Percentiles rank a stretch among this genome's conserved stretches.
phyloP scores from a whole-genome alignment of 2,329 filamentous ascomycete species.

The Endoconidiophora laricicola region DNA sequence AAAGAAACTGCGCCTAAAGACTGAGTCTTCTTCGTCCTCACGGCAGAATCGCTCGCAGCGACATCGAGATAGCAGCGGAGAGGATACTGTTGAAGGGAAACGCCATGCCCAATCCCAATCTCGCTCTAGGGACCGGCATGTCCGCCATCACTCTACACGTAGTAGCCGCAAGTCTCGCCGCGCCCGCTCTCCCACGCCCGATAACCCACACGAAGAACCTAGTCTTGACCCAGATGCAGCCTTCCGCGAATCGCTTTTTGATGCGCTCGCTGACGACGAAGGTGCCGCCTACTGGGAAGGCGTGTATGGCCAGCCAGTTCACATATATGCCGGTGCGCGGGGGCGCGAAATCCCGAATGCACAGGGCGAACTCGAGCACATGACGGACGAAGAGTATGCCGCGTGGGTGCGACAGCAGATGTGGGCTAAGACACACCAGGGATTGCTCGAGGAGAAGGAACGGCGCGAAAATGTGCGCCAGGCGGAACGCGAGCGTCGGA shows the following conservation, averaged over 20 bases:
- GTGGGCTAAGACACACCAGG: slow-evolving; percentile 90
- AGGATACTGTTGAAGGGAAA: not conserved
- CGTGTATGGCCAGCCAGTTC: slow-evolving; percentile 91
- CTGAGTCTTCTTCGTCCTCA: not conserved
- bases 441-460: slow-evolving; percentile 60
- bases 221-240: slow-evolving; percentile 52
- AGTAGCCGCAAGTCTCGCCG: slow-evolving; percentile 18
- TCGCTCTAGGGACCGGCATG: slow-evolving; percentile 16
- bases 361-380: slow-evolving; percentile 51
- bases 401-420: slow-evolving; percentile 70
- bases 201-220: slow-evolving; percentile 29
- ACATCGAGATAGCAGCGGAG: slow-evolving; percentile 16
- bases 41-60: slow-evolving; percentile 16
- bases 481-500: slow-evolving; percentile 15
- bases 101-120: slow-evolving; percentile 9
- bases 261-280: slow-evolving; percentile 92
- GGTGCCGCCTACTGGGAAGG: slow-evolving; percentile 88
- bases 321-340: slow-evolving; percentile 42
- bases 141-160: slow-evolving; percentile 16
- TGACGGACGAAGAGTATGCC: slow-evolving; percentile 88
- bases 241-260: slow-evolving; percentile 88
- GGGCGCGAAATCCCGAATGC: slow-evolving; percentile 20
- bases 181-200: slow-evolving; percentile 28
- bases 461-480: slow-evolving; percentile 35
- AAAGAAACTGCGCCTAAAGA: slow-evolving; percentile 7